Percentiles rank a stretch among this genome's conserved stretches.
These are phyloP conservation scores for Rhizophagus clarus DNA, from an alignment of 192 early-diverging fungal species.

Conservation along the genomic window DNA sequence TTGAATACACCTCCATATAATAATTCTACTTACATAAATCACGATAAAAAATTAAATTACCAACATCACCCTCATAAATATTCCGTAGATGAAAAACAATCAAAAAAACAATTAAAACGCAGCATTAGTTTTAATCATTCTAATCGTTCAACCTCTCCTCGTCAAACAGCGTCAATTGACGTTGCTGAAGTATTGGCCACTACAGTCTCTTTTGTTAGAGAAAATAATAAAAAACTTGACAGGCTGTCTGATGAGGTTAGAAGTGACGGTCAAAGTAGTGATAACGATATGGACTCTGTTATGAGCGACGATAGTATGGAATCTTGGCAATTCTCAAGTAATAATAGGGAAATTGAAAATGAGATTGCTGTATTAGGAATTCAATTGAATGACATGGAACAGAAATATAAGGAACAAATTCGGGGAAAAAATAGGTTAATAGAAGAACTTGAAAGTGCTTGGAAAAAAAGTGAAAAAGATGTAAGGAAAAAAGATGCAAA, in stretches of 20 bases:
- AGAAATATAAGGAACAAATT: conserved; percentile 22
- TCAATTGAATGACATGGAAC: conserved; percentile 15
- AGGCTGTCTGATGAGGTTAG: conserved; percentile 18
- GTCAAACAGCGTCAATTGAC: conserved; percentile 24
- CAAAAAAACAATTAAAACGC: conserved; percentile 30
- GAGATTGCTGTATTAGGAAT: neutral
- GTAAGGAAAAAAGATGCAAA: neutral
- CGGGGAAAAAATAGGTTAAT: conserved; percentile 20
- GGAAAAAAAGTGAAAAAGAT: conserved; percentile 13
- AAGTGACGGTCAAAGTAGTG: conserved; percentile 11
- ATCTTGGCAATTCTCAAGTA: neutral
- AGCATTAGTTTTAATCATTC: conserved; percentile 29
- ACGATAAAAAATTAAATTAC: neutral
- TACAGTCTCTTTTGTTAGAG: conserved; percentile 18
- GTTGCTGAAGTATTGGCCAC: conserved; percentile 33
- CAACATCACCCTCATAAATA: neutral
- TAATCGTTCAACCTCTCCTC: conserved; percentile 14
- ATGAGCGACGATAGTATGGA: conserved; percentile 11
- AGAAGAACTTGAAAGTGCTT: conserved; percentile 15
- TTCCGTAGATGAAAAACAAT: conserved; percentile 18
- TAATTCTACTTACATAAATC: neutral
- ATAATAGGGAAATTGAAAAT: conserved; percentile 13
- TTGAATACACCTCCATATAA: neutral
- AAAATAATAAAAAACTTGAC: conserved; percentile 31
- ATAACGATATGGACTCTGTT: neutral